Evolutionary conservation across 2,329 filamentous ascomycete species (phyloP).

Genomic region (Colletotrichum chlorophyti): DNA sequence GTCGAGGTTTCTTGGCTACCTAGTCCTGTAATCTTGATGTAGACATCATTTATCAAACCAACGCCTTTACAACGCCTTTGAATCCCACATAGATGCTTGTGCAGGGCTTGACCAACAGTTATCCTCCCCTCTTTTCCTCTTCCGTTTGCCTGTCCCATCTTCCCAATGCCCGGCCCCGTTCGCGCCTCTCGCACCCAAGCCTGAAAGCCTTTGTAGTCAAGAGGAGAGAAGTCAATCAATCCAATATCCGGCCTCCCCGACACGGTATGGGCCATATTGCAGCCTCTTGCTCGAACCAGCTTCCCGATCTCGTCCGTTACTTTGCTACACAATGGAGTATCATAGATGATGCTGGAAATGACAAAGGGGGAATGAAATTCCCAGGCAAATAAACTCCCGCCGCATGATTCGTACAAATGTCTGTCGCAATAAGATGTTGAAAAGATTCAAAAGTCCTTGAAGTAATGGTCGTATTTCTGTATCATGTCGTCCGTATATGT

Average conservation of each 20-base stretch:
- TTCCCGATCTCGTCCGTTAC: constrained; percentile 2
- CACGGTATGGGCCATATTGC: neutral
- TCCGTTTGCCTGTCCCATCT: too few species aligned
- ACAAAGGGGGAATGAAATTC: neutral
- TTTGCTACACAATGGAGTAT: constrained; percentile 20
- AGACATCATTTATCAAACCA: constrained; percentile 1
- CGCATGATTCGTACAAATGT: constrained; percentile 6
- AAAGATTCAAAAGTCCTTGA: constrained; percentile 70
- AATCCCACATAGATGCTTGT: neutral
- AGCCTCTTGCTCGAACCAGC: neutral
- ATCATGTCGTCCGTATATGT: constrained; percentile 74
- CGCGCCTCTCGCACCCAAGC: neutral
- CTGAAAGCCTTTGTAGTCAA: neutral
- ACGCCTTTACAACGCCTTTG: constrained; percentile 13
- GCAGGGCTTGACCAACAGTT: constrained; percentile 18
- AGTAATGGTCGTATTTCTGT: constrained; percentile 73
- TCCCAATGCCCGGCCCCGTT: neutral
- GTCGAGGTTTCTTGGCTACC: too few species aligned
- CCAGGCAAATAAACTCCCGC: constrained; percentile 1
- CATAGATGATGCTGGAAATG: constrained; percentile 7
- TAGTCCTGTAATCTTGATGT: neutral
- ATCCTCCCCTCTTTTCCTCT: too few species aligned
- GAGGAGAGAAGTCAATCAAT: too few species aligned
- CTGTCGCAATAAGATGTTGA: neutral
- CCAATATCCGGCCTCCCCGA: neutral